These are phyloP conservation scores for Hanseniaspora hatyaiensis DNA, from an alignment of 805 yeast species.

Conservation along the genomic window DNA sequence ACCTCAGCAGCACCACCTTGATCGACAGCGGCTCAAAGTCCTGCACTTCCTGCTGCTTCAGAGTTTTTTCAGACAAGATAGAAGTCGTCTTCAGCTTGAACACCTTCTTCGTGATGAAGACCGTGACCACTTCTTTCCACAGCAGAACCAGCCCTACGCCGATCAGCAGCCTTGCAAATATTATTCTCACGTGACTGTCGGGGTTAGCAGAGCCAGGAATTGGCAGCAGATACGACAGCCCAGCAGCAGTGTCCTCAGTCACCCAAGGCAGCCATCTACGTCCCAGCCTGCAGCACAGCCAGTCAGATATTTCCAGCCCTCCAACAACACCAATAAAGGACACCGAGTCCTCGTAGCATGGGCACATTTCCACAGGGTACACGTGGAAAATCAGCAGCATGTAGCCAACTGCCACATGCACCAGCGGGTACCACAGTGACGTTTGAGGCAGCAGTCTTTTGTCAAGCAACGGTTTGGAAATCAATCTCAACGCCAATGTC, in stretches of 20 bases:
- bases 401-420: slow-evolving; percentile 34
- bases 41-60: slow-evolving; percentile 21
- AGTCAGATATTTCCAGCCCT: slow-evolving; percentile 60
- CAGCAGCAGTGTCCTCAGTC: not conserved
- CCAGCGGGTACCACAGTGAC: slow-evolving; percentile 33
- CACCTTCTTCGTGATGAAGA: slow-evolving; percentile 47
- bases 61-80: slow-evolving; percentile 23
- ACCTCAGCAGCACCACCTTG: slow-evolving; percentile 64
- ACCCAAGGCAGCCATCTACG: slow-evolving; percentile 21
- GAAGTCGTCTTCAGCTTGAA: slow-evolving; percentile 26
- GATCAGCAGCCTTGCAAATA: slow-evolving; percentile 39
- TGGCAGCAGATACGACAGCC: not conserved
- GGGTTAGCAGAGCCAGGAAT: slow-evolving; percentile 20
- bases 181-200: slow-evolving; percentile 23
- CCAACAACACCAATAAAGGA: slow-evolving; percentile 81
- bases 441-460: not conserved
- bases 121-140: slow-evolving; percentile 62
- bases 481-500: slow-evolving; percentile 39
- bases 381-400: slow-evolving; percentile 57
- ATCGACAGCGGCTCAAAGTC: slow-evolving; percentile 49
- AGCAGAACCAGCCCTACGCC: slow-evolving; percentile 52
- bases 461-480: slow-evolving; percentile 37
- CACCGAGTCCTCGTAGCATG: slow-evolving; percentile 90
- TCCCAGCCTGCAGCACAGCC: slow-evolving; percentile 28
- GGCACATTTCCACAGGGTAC: slow-evolving; percentile 83